Evolutionary conservation across 140 eudicot species (phyloP).

Genomic region (Anethum foeniculum): DNA sequence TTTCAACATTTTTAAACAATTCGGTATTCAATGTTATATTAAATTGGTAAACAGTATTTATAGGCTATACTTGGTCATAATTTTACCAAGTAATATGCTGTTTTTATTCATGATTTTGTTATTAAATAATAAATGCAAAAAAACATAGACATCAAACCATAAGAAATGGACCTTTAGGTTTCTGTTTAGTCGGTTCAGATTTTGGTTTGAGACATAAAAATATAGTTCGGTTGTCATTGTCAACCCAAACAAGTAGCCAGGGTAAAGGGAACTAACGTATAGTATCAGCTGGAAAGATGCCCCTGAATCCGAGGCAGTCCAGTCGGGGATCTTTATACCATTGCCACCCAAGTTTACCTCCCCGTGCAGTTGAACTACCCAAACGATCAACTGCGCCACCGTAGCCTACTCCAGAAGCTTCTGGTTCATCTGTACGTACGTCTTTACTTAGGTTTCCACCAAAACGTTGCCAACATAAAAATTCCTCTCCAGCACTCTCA

Average conservation of each 20-base stretch:
- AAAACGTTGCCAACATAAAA: constrained; percentile 80
- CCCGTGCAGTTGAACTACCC: constrained; percentile 53
- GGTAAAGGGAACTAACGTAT: constrained; percentile 33
- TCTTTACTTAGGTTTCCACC: constrained; percentile 40
- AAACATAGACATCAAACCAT: neutral
- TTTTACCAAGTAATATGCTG: neutral
- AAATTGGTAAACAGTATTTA: neutral
- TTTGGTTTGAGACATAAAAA: neutral
- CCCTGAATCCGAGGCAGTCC: constrained; percentile 75
- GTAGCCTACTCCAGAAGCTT: constrained; percentile 60
- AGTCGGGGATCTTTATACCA: constrained; percentile 74
- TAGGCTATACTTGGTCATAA: neutral
- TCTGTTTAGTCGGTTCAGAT: neutral
- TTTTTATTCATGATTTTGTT: neutral
- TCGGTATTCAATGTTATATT: too few species aligned
- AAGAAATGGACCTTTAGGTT: neutral
- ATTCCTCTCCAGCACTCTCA: constrained; percentile 53
- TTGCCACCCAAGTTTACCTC: constrained; percentile 54
- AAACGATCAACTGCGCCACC: constrained; percentile 59
- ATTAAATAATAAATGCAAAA: neutral
- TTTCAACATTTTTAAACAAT: neutral
- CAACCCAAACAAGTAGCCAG: neutral
- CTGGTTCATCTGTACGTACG: constrained; percentile 47
- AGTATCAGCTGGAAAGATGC: constrained; percentile 63
- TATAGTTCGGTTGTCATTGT: neutral